phyloP scores from a whole-genome alignment of 2,329 filamentous ascomycete genomes.

The Alternaria triticina region DNA sequence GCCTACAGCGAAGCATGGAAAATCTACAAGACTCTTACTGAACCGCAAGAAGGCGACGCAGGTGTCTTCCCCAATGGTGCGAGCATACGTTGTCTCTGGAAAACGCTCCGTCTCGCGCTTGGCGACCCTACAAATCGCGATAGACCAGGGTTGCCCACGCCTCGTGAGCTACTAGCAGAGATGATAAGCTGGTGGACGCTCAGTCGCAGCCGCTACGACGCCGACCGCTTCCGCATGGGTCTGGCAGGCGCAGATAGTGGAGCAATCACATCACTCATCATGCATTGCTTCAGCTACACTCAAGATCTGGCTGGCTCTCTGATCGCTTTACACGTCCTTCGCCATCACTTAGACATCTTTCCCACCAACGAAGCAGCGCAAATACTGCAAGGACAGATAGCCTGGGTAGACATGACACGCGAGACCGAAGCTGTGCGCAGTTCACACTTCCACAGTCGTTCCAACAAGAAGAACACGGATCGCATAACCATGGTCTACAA shows the following conservation, averaged over 20 bases:
- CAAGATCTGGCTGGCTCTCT: conserved; percentile 44
- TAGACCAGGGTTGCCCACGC: conserved; percentile 33
- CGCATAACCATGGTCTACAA: conserved; percentile 26
- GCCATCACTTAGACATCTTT: conserved; percentile 32
- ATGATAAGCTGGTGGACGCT: conserved; percentile 38
- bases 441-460: conserved; percentile 21
- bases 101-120: conserved; percentile 39
- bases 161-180: conserved; percentile 40
- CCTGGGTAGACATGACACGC: conserved; percentile 35
- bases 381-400: conserved; percentile 37
- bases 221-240: conserved; percentile 34
- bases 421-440: conserved; percentile 11
- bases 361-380: conserved; percentile 26
- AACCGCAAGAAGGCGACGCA: conserved; percentile 16
- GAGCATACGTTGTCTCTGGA: conserved; percentile 41
- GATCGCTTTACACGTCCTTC: conserved; percentile 41
- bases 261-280: conserved; percentile 35
- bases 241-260: conserved; percentile 29
- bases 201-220: conserved; percentile 31
- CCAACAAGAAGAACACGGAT: conserved; percentile 16
- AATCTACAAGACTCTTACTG: conserved; percentile 36
- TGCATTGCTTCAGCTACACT: conserved; percentile 45
- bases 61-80: conserved; percentile 41
- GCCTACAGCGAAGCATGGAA: conserved; percentile 38
- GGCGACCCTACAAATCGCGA: conserved; percentile 23